A percentile compares a stretch with the other conserved stretches of the same genome.
phyloP scores from a whole-genome alignment of 176 grass and related monocot genomes.

The Pharus latifolius region DNA sequence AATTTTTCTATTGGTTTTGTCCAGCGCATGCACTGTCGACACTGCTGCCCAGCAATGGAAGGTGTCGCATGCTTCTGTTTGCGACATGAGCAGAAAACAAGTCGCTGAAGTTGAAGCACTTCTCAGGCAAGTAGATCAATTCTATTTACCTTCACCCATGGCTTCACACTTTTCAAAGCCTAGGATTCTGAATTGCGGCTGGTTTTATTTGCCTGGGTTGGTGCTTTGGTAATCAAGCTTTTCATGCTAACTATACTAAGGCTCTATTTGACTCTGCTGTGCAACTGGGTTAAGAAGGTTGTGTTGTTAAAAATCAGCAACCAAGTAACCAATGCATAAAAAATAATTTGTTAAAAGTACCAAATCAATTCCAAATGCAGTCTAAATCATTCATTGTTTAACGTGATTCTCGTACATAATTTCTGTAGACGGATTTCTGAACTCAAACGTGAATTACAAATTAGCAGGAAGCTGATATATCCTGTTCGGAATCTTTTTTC shows the following conservation, averaged over 20 bases:
- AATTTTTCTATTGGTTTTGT: constrained; percentile 2
- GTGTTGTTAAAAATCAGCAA: too few species aligned
- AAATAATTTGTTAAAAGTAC: not conserved
- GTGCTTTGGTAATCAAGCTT: not conserved
- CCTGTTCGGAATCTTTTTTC: too few species aligned
- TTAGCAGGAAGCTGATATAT: too few species aligned
- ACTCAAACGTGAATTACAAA: too few species aligned
- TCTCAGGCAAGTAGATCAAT: constrained; percentile 45
- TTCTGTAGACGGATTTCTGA: too few species aligned
- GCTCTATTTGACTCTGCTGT: too few species aligned
- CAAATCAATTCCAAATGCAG: too few species aligned
- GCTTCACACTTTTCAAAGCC: not conserved
- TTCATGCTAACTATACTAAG: too few species aligned
- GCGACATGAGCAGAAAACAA: constrained; percentile 65
- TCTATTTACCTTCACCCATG: not conserved
- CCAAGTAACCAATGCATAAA: not conserved
- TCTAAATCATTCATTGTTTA: too few species aligned
- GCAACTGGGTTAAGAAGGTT: too few species aligned
- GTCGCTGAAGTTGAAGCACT: constrained; percentile 68
- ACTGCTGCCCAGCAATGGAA: constrained; percentile 73
- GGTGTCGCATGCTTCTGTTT: constrained; percentile 52
- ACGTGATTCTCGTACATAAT: too few species aligned
- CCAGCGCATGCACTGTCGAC: constrained; percentile 57
- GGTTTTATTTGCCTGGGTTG: not conserved
- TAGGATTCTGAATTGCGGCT: not conserved